A percentile compares a stretch with the other conserved stretches of the same genome.
phyloP scores from a whole-genome alignment of 1,284 basidiomycete genomes.

The Schizophyllum amplum region DNA sequence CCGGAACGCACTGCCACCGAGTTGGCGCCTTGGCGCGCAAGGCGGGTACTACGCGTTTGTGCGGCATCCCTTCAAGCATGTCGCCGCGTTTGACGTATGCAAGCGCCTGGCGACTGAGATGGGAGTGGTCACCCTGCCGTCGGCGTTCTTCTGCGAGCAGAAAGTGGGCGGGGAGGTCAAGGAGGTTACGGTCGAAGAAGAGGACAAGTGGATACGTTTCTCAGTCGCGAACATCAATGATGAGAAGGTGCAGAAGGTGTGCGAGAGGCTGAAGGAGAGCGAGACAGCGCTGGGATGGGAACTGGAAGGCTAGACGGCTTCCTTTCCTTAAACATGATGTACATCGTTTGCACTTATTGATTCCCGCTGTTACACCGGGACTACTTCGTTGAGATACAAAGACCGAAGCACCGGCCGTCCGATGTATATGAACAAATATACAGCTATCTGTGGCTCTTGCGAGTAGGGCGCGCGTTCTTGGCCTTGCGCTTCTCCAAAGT shows the following conservation, averaged over 20 bases:
- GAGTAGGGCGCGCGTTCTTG: conserved; percentile 62
- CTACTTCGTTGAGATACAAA: too few species aligned
- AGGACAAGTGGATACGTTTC: conserved; percentile 63
- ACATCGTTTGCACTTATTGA: too few species aligned
- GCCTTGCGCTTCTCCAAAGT: conserved; percentile 50
- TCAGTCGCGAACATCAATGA: conserved; percentile 78
- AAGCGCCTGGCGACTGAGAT: conserved; percentile 49
- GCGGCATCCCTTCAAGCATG: conserved; percentile 53
- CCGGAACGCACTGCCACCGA: conserved; percentile 31
- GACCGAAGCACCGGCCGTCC: too few species aligned
- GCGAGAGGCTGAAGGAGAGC: conserved; percentile 37
- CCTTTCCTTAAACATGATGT: too few species aligned
- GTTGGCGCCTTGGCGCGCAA: conserved; percentile 57
- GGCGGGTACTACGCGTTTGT: conserved; percentile 78
- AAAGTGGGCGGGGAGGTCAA: conserved; percentile 17
- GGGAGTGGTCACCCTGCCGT: conserved; percentile 66
- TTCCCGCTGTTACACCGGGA: too few species aligned
- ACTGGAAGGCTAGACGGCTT: too few species aligned
- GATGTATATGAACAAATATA: not conserved
- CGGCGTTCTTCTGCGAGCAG: conserved; percentile 52
- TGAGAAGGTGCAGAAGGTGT: conserved; percentile 49
- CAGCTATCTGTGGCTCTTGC: conserved; percentile 39
- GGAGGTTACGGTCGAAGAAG: conserved; percentile 23
- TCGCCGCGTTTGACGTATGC: conserved; percentile 48
- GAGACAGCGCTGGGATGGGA: not conserved